These are phyloP conservation scores for Nicotiana obtusifolia DNA, from an alignment of 257 asterid genomes.

Conservation along the genomic window DNA sequence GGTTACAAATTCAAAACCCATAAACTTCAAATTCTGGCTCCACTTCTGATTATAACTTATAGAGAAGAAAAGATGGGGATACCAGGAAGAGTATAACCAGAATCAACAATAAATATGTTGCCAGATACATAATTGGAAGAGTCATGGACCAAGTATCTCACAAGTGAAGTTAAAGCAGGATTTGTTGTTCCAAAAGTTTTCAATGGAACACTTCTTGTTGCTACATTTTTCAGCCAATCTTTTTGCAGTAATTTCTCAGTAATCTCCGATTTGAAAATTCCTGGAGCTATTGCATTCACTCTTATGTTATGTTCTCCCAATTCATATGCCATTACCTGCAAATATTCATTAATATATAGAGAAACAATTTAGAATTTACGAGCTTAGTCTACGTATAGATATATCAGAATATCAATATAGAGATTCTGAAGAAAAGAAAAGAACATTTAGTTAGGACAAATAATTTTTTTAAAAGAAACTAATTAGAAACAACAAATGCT, in stretches of 20 bases:
- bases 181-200: constrained; percentile 42
- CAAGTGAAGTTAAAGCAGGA: constrained; percentile 63
- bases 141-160: constrained; percentile 58
- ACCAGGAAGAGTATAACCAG: constrained; percentile 55
- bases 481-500: too few relatives aligned
- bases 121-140: constrained; percentile 57
- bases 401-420: background rate
- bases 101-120: constrained; percentile 49
- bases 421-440: too few relatives aligned
- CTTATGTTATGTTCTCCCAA: constrained; percentile 54
- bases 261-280: constrained; percentile 63
- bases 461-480: too few relatives aligned
- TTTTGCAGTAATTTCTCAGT: constrained; percentile 49
- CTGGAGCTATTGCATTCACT: constrained; percentile 72
- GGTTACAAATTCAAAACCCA: too few relatives aligned
- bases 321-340: constrained; percentile 70
- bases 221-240: constrained; percentile 51
- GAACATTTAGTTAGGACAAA: too few relatives aligned
- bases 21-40: too few relatives aligned
- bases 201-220: constrained; percentile 39
- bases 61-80: constrained; percentile 63
- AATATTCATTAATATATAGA: background rate
- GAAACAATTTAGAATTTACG: too few relatives aligned
- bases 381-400: background rate
- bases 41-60: background rate